These are phyloP conservation scores for Jamesozyma piceae DNA, from an alignment of 805 yeast species.

Conservation along the genomic window DNA sequence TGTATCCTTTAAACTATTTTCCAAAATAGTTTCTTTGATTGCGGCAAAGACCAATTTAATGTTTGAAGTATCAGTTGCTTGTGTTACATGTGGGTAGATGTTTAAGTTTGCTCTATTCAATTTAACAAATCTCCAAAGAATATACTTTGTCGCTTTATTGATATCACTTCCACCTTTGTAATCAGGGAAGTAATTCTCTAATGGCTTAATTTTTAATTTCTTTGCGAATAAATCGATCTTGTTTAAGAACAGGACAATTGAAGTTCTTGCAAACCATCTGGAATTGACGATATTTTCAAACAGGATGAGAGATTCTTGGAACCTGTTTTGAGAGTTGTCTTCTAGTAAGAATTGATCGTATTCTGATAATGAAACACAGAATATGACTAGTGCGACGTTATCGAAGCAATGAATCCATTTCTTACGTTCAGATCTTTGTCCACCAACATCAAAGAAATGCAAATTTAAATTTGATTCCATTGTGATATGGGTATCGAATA, in stretches of 20 bases:
- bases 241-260: slow-evolving; percentile 77
- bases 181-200: slow-evolving; percentile 79
- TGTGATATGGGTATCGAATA: slow-evolving; percentile 70
- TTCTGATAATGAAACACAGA: slow-evolving; percentile 85
- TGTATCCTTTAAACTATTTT: slow-evolving; percentile 65
- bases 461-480: slow-evolving; percentile 54
- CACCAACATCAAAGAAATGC: slow-evolving; percentile 81
- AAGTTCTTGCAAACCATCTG: slow-evolving; percentile 83
- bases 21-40: slow-evolving; percentile 69
- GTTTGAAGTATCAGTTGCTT: slow-evolving; percentile 88
- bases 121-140: slow-evolving; percentile 81
- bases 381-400: slow-evolving; percentile 79
- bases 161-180: slow-evolving; percentile 86
- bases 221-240: slow-evolving; percentile 86
- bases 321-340: slow-evolving; percentile 62
- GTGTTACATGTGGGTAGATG: slow-evolving; percentile 85
- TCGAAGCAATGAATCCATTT: slow-evolving; percentile 98
- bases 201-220: slow-evolving; percentile 70
- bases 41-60: slow-evolving; percentile 80
- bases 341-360: slow-evolving; percentile 82
- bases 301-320: slow-evolving; percentile 72
- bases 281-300: slow-evolving; percentile 89
- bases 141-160: slow-evolving; percentile 84
- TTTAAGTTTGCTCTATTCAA: slow-evolving; percentile 74
- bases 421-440: slow-evolving; percentile 89